Conservation (phyloP, 2,329 filamentous ascomycete genomes). For the Metarhizium rileyi region DNA sequence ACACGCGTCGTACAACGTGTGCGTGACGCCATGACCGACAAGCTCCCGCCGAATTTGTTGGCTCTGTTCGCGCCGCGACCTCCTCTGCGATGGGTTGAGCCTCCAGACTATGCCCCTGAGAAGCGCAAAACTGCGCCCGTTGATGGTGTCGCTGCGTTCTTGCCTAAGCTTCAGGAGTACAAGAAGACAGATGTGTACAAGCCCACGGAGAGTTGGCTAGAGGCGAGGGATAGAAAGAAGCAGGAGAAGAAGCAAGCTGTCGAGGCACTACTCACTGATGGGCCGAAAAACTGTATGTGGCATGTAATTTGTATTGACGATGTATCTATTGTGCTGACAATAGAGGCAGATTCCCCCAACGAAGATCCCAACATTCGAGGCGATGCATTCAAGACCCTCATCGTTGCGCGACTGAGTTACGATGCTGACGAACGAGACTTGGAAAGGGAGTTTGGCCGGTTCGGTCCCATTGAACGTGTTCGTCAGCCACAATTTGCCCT, state of each 20-base stretch:
- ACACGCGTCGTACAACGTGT: slow-evolving; percentile 2
- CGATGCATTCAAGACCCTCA: slow-evolving; percentile 90
- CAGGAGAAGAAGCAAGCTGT: slow-evolving; percentile 64
- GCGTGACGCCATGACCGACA: slow-evolving; percentile 69
- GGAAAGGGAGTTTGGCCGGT: slow-evolving; percentile 86
- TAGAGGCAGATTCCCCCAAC: slow-evolving; percentile 58
- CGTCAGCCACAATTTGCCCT: slow-evolving; percentile 18
- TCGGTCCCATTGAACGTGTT: slow-evolving; percentile 88
- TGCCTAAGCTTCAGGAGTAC: slow-evolving; percentile 66
- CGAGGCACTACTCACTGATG: slow-evolving; percentile 54
- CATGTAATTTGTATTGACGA: neutral
- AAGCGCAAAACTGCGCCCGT: slow-evolving; percentile 68
- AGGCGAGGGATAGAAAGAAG: slow-evolving; percentile 76
- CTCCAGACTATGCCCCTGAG: slow-evolving; percentile 73
- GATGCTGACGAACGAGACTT: slow-evolving; percentile 82
- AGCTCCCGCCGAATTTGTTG: slow-evolving; percentile 84
- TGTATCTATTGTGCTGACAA: neutral
- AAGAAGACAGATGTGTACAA: slow-evolving; percentile 67
- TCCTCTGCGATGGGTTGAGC: slow-evolving; percentile 79
- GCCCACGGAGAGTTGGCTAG: slow-evolving; percentile 87
- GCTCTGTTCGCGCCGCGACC: slow-evolving; percentile 93
- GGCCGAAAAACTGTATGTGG: slow-evolving; percentile 50
- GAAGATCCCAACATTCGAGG: slow-evolving; percentile 85
- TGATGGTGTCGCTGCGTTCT: slow-evolving; percentile 62
- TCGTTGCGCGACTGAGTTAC: slow-evolving; percentile 84